These are phyloP conservation scores for Fusarium brachygibbosum DNA, from an alignment of 2,329 filamentous ascomycete species.

Conservation along the genomic window DNA sequence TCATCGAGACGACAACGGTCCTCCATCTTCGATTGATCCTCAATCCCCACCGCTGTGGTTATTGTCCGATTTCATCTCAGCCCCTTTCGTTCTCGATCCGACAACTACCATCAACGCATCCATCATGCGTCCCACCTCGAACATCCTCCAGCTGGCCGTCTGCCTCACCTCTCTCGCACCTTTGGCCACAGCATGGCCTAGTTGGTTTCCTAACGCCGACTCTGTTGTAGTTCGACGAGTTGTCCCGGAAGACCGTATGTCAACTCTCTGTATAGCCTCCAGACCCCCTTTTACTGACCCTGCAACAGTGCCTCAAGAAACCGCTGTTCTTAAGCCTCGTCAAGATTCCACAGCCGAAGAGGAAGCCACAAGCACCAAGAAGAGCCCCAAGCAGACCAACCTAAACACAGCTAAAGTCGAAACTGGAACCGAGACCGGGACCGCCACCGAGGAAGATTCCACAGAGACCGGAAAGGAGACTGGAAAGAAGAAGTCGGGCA, in stretches of 20 bases:
- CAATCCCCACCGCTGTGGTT: background rate
- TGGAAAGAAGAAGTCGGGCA: slow-evolving; percentile 44
- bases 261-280: background rate
- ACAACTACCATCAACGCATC: slow-evolving; percentile 5
- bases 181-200: slow-evolving; percentile 68
- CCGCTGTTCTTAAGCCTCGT: slow-evolving; percentile 25
- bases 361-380: slow-evolving; percentile 43
- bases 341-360: slow-evolving; percentile 23
- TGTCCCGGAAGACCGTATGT: slow-evolving; percentile 27
- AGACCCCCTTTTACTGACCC: slow-evolving; percentile 19
- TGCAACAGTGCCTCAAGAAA: slow-evolving; percentile 36
- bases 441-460: slow-evolving; percentile 23
- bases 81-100: slow-evolving; percentile 6
- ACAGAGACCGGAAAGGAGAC: slow-evolving; percentile 44
- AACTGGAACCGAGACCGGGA: slow-evolving; percentile 31
- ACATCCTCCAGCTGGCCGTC: slow-evolving; percentile 62
- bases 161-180: slow-evolving; percentile 66
- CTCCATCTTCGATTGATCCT: background rate
- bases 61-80: slow-evolving; percentile 2
- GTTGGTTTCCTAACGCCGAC: slow-evolving; percentile 67
- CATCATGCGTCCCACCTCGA: slow-evolving; percentile 65
- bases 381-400: slow-evolving; percentile 51
- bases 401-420: slow-evolving; percentile 57
- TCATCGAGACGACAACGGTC: background rate
- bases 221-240: slow-evolving; percentile 59